These are phyloP conservation scores for Candida ponderosae DNA, from an alignment of 805 yeast genomes.

Conservation along the genomic window DNA sequence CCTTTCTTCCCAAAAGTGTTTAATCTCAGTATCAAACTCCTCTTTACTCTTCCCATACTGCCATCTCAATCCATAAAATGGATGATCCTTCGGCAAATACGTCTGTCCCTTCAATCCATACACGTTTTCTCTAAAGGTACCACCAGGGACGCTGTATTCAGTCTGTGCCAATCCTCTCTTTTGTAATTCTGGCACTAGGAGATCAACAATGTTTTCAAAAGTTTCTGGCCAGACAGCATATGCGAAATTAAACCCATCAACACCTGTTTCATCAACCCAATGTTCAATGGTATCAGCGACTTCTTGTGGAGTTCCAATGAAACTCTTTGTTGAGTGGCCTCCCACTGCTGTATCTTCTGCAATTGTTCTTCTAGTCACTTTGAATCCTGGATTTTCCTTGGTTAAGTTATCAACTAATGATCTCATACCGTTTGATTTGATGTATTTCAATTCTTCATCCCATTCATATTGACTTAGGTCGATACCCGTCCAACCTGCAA, in stretches of 20 bases:
- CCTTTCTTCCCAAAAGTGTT: too few relatives aligned
- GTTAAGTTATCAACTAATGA: slow-evolving; percentile 28
- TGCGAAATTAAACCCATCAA: slow-evolving; percentile 34
- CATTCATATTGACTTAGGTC: slow-evolving; percentile 25
- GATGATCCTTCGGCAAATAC: slow-evolving; percentile 10
- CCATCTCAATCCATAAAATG: slow-evolving; percentile 10
- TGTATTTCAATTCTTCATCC: slow-evolving; percentile 27
- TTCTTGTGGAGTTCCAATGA: slow-evolving; percentile 24
- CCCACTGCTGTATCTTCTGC: slow-evolving; percentile 16
- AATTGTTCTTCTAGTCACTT: slow-evolving; percentile 7
- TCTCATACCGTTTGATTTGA: slow-evolving; percentile 25
- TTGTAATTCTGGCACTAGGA: slow-evolving; percentile 26
- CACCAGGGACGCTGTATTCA: slow-evolving; percentile 25
- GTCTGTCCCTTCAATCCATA: slow-evolving; percentile 18
- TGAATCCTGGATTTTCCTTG: slow-evolving; percentile 19
- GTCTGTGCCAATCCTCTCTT: slow-evolving; percentile 25
- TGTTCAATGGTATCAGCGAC: slow-evolving; percentile 30
- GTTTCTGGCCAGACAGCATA: slow-evolving; percentile 29
- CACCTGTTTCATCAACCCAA: slow-evolving; percentile 30
- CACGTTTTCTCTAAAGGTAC: slow-evolving; percentile 26
- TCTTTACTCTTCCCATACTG: slow-evolving; percentile 1
- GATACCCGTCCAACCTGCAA: slow-evolving; percentile 34
- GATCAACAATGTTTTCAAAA: slow-evolving; percentile 28
- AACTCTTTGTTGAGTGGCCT: slow-evolving; percentile 9
- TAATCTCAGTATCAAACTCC: too few relatives aligned